Evolutionary conservation across 1,284 basidiomycete genomes (phyloP), one percentile per base, ranked within the genome.

Genomic region (Austroboletus niveus): DNA sequence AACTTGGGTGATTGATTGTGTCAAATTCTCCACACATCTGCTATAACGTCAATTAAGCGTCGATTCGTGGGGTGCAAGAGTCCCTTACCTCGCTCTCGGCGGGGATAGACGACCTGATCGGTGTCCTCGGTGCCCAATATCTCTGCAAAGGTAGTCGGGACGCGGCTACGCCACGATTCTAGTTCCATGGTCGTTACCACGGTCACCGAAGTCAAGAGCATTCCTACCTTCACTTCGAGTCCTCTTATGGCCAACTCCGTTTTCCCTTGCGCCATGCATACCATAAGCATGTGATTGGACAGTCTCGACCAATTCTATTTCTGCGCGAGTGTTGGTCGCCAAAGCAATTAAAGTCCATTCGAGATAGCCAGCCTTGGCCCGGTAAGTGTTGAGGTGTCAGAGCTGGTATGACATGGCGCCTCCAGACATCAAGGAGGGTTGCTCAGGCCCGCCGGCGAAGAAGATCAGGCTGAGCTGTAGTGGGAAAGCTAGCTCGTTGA

Each of bases 361-460:
- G 24, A 45, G 11, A 40, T 69, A 70, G 3, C 65, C 65, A 31
- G 60, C 67, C n/a, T n/a, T n/a, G n/a, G 17, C 17, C 17, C 17
- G 66, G 65, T 8, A 53, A 8, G 36, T 69, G 57, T 22, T 67
- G 63, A 39, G 53, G 50, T 39, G 32, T 10, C 10, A 34, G 4
- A 34, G 32, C 32, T 10, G 32, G 54, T 66, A 57, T 81, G 70
- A 92, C 81, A 63, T 84, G 80, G 20, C 78, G 78, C 20, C 89
- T 79, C 65, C 85, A 92, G 4, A 83, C 77, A 62, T 94, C 89
- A 14, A 92, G 80, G 11, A 94, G 77, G 3, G 79, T 72, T 9
- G 89, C 86, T 32, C 90, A 85, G 3, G 90, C 90, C 52, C 80
- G 79, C 46, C 79, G 75, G 30, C 89, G 81, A 5, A 24, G 22